phyloP scores from a whole-genome alignment of 768 basidiomycete genomes.

The Hypholoma fasciculare region DNA sequence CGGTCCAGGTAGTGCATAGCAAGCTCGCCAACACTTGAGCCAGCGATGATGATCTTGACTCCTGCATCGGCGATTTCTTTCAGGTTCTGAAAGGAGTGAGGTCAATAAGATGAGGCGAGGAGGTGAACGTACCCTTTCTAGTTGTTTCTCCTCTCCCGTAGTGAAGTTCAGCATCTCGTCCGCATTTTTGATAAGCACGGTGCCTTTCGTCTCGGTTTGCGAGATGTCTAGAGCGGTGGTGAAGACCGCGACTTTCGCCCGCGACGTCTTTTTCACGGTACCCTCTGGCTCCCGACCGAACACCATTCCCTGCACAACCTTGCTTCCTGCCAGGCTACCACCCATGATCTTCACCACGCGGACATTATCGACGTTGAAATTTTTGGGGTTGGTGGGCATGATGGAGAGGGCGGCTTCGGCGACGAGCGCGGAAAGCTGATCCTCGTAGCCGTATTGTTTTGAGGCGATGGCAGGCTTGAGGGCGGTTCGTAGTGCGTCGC shows the following conservation, averaged over 20 bases:
- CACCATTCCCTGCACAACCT: slow-evolving; percentile 96
- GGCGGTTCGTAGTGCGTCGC: slow-evolving; percentile 67
- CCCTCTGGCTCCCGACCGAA: slow-evolving; percentile 97
- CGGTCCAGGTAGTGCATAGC: slow-evolving; percentile 97
- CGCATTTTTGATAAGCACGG: slow-evolving; percentile 92
- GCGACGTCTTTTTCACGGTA: slow-evolving; percentile 75
- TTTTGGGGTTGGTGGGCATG: slow-evolving; percentile 85
- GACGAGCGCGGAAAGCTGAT: slow-evolving; percentile 76
- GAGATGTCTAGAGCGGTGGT: slow-evolving; percentile 91
- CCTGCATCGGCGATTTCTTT: slow-evolving; percentile 97
- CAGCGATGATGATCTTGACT: slow-evolving; percentile 91
- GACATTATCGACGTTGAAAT: slow-evolving; percentile 98
- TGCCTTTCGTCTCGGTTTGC: slow-evolving; percentile 99
- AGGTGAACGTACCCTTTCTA: slow-evolving; percentile 68
- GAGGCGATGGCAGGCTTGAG: slow-evolving; percentile 93
- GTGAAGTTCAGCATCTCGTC: slow-evolving; percentile 98
- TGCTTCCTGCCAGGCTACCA: slow-evolving; percentile 79
- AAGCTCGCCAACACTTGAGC: slow-evolving; percentile 91
- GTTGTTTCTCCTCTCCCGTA: slow-evolving; percentile 91
- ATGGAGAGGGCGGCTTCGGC: slow-evolving; percentile 91
- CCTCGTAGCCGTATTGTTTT: slow-evolving; percentile 96
- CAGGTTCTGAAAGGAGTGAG: slow-evolving; percentile 63
- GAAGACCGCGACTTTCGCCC: slow-evolving; percentile 94
- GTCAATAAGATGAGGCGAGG: not conserved
- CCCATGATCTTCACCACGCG: slow-evolving; percentile 99